Conservation (phyloP, 202 grass and related monocot species). For the Setaria viridis region DNA sequence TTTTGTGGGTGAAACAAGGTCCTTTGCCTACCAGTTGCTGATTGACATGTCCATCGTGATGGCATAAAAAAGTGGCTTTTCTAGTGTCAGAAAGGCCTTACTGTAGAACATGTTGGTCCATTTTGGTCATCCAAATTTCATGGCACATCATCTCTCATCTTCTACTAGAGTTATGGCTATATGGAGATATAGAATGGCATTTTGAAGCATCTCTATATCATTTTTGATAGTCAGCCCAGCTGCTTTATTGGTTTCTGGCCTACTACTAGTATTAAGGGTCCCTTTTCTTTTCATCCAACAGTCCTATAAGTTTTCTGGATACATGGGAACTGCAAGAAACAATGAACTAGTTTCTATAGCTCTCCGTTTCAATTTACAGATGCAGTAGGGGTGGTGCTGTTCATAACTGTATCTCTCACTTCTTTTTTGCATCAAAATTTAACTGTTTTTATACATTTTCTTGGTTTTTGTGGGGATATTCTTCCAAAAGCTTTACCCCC, state of each 20-base stretch:
- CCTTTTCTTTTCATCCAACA: neutral
- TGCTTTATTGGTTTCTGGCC: neutral
- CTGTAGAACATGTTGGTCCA: neutral
- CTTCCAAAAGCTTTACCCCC: neutral
- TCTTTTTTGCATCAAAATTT: conserved; percentile 12
- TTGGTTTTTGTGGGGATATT: neutral
- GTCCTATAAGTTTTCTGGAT: neutral
- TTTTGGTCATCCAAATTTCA: neutral
- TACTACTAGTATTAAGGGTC: neutral
- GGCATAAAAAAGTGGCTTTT: neutral
- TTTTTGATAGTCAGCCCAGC: neutral
- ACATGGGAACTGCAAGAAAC: neutral
- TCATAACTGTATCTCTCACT: neutral
- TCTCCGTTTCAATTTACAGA: neutral
- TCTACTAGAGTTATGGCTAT: neutral
- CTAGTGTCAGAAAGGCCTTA: conserved; percentile 4
- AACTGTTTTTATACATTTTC: neutral
- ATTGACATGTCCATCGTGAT: conserved; percentile 2
- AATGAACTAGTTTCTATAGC: neutral
- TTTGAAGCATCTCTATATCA: neutral
- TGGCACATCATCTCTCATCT: neutral
- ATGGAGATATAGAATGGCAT: neutral
- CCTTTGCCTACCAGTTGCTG: conserved; percentile 29
- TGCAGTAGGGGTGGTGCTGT: neutral
- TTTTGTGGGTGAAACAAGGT: conserved; percentile 1